Base-by-base conservation (phyloP, 768 basidiomycete genomes). In the Lactarius trivialis region DNA sequence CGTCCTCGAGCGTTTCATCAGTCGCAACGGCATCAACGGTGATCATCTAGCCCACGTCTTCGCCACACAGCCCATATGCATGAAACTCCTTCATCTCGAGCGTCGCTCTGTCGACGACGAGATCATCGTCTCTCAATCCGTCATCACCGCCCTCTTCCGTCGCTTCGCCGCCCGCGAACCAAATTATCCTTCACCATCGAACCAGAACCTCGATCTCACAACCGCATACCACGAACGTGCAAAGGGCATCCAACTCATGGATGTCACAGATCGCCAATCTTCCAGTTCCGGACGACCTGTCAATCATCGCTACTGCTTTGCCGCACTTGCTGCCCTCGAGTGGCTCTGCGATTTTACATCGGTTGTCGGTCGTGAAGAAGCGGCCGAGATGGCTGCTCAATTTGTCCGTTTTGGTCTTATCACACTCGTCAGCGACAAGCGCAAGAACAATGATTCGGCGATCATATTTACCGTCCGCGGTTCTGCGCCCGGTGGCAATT, bases 331-430 rank as follows among this genome's bases (percentile, higher is more conserved):
- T 50, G 94, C 91, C 0, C 79, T 98, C 59, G 95, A 98, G 74
- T 99, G 97, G 97, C 84, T 99, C 43, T 90, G 92, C 71, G 97
- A 99, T 73, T 97, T 93, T 69, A 93, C 97, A 0, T 97, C 95
- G 1, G 92, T 95, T 36, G 92, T 94, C 36, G 94, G 94, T 26
- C 80, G 92, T 56, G 97, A 99, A 70, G 97, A 98, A 73, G 95
- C 93, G 0, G 92, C 93, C 12, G 97, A 99, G 78, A 90, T 98
- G 85, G 89, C 92, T 2, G 97, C 95, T 4, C 97, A 98, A 72
- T 98, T 98, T 69, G 94, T 98, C 51, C 86, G 97, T 56, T 97
- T 94, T 69, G 91, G 93, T 43, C 85, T 96, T 65, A 89, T 99
- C 74, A 76, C 78, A 3, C 79, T 98, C 48, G 92, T 96, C 64